These are phyloP conservation scores for Batrachochytrium dendrobatidis DNA, from an alignment of 371 early-diverging fungal genomes.

Conservation along the genomic window DNA sequence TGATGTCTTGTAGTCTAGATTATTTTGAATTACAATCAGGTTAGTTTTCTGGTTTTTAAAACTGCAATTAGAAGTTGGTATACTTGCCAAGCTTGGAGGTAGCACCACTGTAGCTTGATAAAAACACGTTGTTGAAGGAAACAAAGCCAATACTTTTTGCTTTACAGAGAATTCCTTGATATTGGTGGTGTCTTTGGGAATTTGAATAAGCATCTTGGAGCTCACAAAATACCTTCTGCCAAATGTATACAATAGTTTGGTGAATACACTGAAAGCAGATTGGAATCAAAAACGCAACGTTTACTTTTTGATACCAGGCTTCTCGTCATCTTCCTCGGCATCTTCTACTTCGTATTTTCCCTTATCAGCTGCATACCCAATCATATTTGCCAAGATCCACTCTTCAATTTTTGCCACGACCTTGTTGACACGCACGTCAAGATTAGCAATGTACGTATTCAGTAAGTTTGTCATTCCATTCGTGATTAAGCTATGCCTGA, in stretches of 20 bases:
- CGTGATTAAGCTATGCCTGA: too few species aligned
- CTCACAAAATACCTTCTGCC: slow-evolving; percentile 53
- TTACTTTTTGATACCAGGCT: slow-evolving; percentile 56
- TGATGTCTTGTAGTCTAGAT: slow-evolving; percentile 23
- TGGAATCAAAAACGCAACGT: slow-evolving; percentile 9
- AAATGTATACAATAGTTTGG: neutral
- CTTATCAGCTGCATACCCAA: slow-evolving; percentile 11
- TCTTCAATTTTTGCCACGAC: slow-evolving; percentile 13
- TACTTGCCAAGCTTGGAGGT: slow-evolving; percentile 58
- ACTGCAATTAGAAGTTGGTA: neutral
- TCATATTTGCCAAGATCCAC: slow-evolving; percentile 22
- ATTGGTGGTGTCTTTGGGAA: slow-evolving; percentile 44
- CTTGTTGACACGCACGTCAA: neutral
- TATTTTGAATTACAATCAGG: neutral
- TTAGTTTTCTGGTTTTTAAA: neutral
- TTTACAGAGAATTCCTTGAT: slow-evolving; percentile 52
- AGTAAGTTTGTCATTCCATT: neutral
- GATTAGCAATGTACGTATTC: slow-evolving; percentile 1
- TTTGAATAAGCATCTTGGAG: slow-evolving; percentile 53
- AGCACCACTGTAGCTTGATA: slow-evolving; percentile 67
- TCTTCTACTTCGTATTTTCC: slow-evolving; percentile 32
- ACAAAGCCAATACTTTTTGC: slow-evolving; percentile 69
- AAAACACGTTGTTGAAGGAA: slow-evolving; percentile 78
- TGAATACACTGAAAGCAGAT: slow-evolving; percentile 1
- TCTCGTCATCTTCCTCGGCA: slow-evolving; percentile 65